A percentile compares a stretch with the other conserved stretches of the same genome.
Evolutionary conservation across 1,284 basidiomycete genomes (phyloP).

Genomic region (Leccinum pallidistipes): DNA sequence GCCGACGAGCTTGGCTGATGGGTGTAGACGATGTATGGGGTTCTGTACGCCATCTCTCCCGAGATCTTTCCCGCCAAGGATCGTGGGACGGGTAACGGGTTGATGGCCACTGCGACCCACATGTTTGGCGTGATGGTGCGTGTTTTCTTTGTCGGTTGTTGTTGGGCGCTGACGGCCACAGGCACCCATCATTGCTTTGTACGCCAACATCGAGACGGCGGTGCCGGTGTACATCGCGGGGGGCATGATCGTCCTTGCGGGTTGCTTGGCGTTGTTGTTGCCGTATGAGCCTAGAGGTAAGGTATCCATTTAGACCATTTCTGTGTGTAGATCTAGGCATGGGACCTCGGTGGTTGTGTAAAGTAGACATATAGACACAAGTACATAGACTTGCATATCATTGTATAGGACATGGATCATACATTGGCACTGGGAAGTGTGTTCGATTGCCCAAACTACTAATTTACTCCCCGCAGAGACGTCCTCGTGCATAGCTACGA

Average conservation of each 20-base stretch:
- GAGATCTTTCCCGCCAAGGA: slow-evolving; percentile 74
- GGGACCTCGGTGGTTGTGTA: background rate
- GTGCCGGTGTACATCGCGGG: slow-evolving; percentile 80
- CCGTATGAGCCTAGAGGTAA: slow-evolving; percentile 77
- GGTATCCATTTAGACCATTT: slow-evolving; percentile 49
- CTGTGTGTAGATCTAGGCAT: background rate
- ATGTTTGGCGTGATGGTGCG: slow-evolving; percentile 64
- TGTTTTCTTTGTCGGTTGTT: background rate
- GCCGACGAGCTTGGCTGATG: background rate
- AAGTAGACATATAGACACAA: background rate
- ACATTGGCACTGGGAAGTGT: background rate
- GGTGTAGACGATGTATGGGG: slow-evolving; percentile 67
- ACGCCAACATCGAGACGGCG: slow-evolving; percentile 61
- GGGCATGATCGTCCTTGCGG: slow-evolving; percentile 65
- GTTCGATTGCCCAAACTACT: background rate
- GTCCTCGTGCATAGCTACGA: no score
- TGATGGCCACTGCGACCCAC: slow-evolving; percentile 59
- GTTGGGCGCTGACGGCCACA: background rate
- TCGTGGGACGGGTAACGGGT: slow-evolving; percentile 71
- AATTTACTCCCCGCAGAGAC: background rate
- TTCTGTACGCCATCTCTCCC: slow-evolving; percentile 64
- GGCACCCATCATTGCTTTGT: slow-evolving; percentile 54
- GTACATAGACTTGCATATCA: background rate
- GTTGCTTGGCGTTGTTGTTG: slow-evolving; percentile 62
- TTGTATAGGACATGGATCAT: background rate